These are phyloP conservation scores for Lizonia empirigonia DNA, from an alignment of 2,329 filamentous ascomycete species.

Conservation along the genomic window DNA sequence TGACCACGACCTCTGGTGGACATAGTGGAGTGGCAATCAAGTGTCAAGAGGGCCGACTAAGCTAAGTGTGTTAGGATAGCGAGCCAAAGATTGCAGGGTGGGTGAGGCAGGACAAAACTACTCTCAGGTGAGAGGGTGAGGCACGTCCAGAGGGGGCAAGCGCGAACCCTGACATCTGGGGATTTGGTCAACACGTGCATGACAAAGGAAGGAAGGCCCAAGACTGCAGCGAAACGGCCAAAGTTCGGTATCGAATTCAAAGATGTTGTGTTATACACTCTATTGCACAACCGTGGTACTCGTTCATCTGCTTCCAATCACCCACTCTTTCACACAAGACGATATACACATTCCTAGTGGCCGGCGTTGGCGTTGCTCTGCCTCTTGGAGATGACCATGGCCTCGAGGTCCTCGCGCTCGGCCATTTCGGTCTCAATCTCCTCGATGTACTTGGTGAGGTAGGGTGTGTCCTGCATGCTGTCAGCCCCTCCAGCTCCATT, in stretches of 20 bases:
- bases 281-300: constrained; percentile 42
- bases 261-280: constrained; percentile 48
- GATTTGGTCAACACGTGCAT: background rate
- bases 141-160: background rate
- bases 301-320: constrained; percentile 23
- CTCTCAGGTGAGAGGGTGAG: background rate
- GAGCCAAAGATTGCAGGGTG: background rate
- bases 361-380: constrained; percentile 33
- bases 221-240: constrained; percentile 3
- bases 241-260: constrained; percentile 22
- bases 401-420: constrained; percentile 72
- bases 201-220: background rate
- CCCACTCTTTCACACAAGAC: constrained; percentile 19
- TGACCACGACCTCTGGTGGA: background rate
- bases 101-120: background rate
- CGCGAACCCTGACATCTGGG: background rate
- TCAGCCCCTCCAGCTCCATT: constrained; percentile 18
- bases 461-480: constrained; percentile 63
- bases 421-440: constrained; percentile 70
- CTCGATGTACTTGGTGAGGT: constrained; percentile 70
- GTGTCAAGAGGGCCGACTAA: background rate
- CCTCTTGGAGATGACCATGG: constrained; percentile 62
- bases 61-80: background rate
- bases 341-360: constrained; percentile 36
- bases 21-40: background rate